These are phyloP conservation scores for Metschnikowia arizonensis DNA, from an alignment of 805 yeast species.

Conservation along the genomic window DNA sequence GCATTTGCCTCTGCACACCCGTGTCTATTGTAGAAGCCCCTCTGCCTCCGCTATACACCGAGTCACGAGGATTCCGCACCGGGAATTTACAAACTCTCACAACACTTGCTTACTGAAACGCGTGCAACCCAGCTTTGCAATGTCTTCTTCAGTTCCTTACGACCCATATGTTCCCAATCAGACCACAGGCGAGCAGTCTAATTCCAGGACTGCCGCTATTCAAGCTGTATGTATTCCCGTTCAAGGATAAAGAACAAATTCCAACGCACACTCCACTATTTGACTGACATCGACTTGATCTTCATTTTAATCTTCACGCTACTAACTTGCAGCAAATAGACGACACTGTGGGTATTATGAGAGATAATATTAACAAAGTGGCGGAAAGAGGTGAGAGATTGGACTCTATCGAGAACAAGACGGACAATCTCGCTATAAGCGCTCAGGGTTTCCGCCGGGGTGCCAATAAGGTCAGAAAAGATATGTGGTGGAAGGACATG, in stretches of 20 bases:
- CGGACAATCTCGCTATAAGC: slow-evolving; percentile 84
- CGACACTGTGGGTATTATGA: slow-evolving; percentile 96
- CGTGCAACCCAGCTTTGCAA: slow-evolving; percentile 19
- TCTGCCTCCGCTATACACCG: slow-evolving; percentile 2
- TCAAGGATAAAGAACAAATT: not conserved
- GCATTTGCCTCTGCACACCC: not conserved
- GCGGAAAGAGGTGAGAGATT: slow-evolving; percentile 93
- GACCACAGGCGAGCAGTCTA: slow-evolving; percentile 47
- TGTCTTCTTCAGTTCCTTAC: slow-evolving; percentile 80
- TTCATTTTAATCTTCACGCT: slow-evolving; percentile 6
- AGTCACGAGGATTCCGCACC: slow-evolving; percentile 11
- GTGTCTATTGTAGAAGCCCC: not conserved
- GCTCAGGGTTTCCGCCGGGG: slow-evolving; percentile 96
- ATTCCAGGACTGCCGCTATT: slow-evolving; percentile 70
- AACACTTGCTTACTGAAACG: not conserved
- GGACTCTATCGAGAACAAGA: slow-evolving; percentile 87
- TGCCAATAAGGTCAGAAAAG: slow-evolving; percentile 95
- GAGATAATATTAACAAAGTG: slow-evolving; percentile 93
- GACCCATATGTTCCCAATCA: slow-evolving; percentile 79
- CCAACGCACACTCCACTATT: not conserved
- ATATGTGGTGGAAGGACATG: slow-evolving; percentile 99
- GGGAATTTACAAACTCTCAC: slow-evolving; percentile 5
- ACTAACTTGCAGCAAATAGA: slow-evolving; percentile 65
- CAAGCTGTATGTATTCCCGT: slow-evolving; percentile 57
- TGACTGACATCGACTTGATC: not conserved